A percentile compares a stretch with the other conserved stretches of the same genome.
Evolutionary conservation across 441 rosid genomes (phyloP).

Genomic region (Sinapis alba): DNA sequence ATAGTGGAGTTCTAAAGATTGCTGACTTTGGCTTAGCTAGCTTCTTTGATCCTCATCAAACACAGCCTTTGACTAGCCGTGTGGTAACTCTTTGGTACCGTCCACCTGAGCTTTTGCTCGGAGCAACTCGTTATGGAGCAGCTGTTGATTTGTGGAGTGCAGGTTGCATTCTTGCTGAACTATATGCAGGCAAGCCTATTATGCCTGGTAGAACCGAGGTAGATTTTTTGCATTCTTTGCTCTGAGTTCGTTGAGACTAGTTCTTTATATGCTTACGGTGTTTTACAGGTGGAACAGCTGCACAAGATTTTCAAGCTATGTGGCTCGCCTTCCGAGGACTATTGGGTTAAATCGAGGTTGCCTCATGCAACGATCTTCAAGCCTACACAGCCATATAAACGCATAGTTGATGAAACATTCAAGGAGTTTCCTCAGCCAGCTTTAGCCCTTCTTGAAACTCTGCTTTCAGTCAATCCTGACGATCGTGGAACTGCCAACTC

Average conservation of each 20-base stretch:
- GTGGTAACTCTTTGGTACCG: conserved; percentile 99
- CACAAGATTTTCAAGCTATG: conserved; percentile 97
- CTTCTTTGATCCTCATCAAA: conserved; percentile 67
- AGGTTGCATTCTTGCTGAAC: conserved; percentile 96
- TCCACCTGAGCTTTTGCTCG: conserved; percentile 94
- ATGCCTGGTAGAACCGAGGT: conserved; percentile 99
- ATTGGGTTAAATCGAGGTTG: conserved; percentile 89
- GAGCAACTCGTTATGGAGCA: conserved; percentile 83
- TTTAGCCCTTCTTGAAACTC: conserved; percentile 79
- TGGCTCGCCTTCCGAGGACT: conserved; percentile 95
- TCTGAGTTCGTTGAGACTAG: conserved; percentile 1
- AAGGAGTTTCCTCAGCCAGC: conserved; percentile 88
- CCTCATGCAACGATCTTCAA: conserved; percentile 96
- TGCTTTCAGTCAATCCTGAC: conserved; percentile 85
- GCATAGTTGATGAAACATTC: conserved; percentile 85
- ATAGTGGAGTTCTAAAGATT: conserved; percentile 84
- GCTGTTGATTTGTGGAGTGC: conserved; percentile 97
- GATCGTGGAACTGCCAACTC: conserved; percentile 86
- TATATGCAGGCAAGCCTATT: conserved; percentile 95
- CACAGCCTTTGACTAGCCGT: conserved; percentile 85
- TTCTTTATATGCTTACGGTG: neutral
- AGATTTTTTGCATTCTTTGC: neutral
- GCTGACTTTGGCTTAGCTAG: conserved; percentile 97
- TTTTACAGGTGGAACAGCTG: conserved; percentile 81
- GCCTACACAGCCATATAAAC: conserved; percentile 92